Evolutionary conservation across 2,329 filamentous ascomycete species (phyloP), one percentile per base, ranked within the genome.

Genomic region (Pestalotiopsis fici): DNA sequence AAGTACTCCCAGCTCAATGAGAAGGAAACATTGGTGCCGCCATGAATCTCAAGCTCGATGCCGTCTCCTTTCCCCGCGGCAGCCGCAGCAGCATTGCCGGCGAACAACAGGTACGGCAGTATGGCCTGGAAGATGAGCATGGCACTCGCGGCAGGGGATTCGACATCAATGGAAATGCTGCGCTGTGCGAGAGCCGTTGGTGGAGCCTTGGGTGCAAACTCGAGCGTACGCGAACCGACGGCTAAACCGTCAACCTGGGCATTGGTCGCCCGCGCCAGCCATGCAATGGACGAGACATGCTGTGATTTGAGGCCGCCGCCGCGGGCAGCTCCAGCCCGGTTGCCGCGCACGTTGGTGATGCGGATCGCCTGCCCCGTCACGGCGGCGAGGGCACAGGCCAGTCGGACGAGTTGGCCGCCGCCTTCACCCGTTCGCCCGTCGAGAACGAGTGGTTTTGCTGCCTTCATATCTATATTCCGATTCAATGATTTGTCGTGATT

Each of bases 1-100:
- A 90, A 77, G 72, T 90, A 91, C 72, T 91, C 88, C 67, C 82
- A 89, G n/a, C 84, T 87, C 1, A 83, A 80, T 0, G 87, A 88
- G 72, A 83, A 88, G 11, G 81, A 79, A 2, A 87, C 84, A 69
- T 91, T 90, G 1, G 88, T 90, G 18, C 88, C 88, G 4, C 88
- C 88, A 1, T 83, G 80, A 6, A 91, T 83, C 21, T 82, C 80
- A 4, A 90, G 71, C 35, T 81, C 80, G 25, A 89, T 78, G 1
- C 82, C 79, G 7, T 56, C 47, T 13, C 27, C 62, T 21, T 64
- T 11, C 2, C 59, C 13, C 13, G 0, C 37, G 0, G n/a, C 13
- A 21, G 23, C 55, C 27, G 23, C 15, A 15, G n/a, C 6, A 7
- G 28, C 57, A 37, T 60, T 60, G 13, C 57, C 28, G 13, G 86